Conservation (phyloP, 306 rosid species). For the Abrus precatorius region DNA sequence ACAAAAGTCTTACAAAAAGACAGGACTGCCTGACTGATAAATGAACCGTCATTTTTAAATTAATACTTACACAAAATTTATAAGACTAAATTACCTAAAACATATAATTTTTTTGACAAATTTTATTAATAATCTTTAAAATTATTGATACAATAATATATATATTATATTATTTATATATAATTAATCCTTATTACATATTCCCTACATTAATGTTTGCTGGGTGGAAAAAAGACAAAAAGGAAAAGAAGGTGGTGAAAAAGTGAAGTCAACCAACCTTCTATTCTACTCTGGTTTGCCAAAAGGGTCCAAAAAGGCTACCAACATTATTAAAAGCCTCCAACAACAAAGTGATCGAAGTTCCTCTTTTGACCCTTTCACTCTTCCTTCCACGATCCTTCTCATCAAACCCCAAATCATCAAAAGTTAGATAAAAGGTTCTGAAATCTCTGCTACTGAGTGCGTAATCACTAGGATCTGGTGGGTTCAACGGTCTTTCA, state of each 20-base stretch:
- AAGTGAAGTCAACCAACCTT: slow-evolving; percentile 51
- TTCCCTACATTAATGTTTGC: background rate
- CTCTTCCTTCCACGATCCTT: slow-evolving; percentile 37
- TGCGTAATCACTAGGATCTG: slow-evolving; percentile 51
- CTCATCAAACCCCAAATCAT: slow-evolving; percentile 51
- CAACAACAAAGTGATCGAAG: slow-evolving; percentile 34
- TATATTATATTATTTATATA: background rate
- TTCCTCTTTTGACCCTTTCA: slow-evolving; percentile 26
- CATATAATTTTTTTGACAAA: background rate
- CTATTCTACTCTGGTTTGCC: slow-evolving; percentile 19
- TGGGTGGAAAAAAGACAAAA: slow-evolving; percentile 41
- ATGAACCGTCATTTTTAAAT: background rate
- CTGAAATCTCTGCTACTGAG: slow-evolving; percentile 40
- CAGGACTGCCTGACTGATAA: slow-evolving; percentile 14
- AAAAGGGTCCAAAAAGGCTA: slow-evolving; percentile 57
- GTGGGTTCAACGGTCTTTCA: slow-evolving; percentile 39
- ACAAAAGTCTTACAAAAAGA: slow-evolving; percentile 11
- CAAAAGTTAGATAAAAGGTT: slow-evolving; percentile 30
- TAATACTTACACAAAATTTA: background rate
- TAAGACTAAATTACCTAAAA: background rate
- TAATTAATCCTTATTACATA: background rate
- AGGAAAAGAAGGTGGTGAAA: background rate
- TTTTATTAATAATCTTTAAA: background rate
- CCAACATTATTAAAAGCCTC: slow-evolving; percentile 29
- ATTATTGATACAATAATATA: background rate